Percentiles rank a stretch among this genome's conserved stretches.
phyloP scores from a whole-genome alignment of 108 stramenopile genomes.

The Cyclotella baltica region DNA sequence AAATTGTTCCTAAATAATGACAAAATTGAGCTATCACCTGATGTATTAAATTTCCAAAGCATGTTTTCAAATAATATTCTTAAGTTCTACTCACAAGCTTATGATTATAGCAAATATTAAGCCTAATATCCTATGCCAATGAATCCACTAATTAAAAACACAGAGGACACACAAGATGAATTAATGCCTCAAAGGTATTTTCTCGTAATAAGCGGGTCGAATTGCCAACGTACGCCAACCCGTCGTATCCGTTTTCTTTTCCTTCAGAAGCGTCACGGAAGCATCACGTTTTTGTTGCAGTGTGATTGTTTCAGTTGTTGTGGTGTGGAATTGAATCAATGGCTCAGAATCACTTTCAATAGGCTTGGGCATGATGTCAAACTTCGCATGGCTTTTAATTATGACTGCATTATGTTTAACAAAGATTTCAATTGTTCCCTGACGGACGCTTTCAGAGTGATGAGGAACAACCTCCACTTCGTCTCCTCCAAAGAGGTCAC shows the following conservation, averaged over 20 bases:
- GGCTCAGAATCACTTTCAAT: slow-evolving; percentile 74
- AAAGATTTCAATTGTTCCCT: slow-evolving; percentile 81
- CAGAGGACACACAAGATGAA: neutral
- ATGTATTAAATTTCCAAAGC: too few relatives aligned
- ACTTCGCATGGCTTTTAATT: slow-evolving; percentile 87
- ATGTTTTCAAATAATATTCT: too few relatives aligned
- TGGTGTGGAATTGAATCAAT: slow-evolving; percentile 87
- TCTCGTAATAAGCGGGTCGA: slow-evolving; percentile 87
- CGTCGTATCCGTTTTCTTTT: slow-evolving; percentile 74
- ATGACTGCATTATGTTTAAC: slow-evolving; percentile 72
- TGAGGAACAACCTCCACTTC: slow-evolving; percentile 88
- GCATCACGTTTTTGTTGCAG: slow-evolving; percentile 72
- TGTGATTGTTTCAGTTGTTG: slow-evolving; percentile 83
- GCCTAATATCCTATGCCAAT: neutral
- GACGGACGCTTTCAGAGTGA: slow-evolving; percentile 49
- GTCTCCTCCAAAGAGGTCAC: slow-evolving; percentile 88
- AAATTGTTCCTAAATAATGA: too few relatives aligned
- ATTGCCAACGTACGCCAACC: slow-evolving; percentile 83
- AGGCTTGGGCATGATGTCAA: slow-evolving; percentile 84
- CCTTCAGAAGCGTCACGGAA: slow-evolving; percentile 60
- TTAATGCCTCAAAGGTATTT: slow-evolving; percentile 33
- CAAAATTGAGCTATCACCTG: too few relatives aligned
- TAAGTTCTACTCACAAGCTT: too few relatives aligned
- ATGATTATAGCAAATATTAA: too few relatives aligned
- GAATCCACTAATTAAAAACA: neutral